A percentile compares a stretch with the other conserved stretches of the same genome.
phyloP scores from a whole-genome alignment of 768 basidiomycete genomes.

The Chalciporus piperatus region DNA sequence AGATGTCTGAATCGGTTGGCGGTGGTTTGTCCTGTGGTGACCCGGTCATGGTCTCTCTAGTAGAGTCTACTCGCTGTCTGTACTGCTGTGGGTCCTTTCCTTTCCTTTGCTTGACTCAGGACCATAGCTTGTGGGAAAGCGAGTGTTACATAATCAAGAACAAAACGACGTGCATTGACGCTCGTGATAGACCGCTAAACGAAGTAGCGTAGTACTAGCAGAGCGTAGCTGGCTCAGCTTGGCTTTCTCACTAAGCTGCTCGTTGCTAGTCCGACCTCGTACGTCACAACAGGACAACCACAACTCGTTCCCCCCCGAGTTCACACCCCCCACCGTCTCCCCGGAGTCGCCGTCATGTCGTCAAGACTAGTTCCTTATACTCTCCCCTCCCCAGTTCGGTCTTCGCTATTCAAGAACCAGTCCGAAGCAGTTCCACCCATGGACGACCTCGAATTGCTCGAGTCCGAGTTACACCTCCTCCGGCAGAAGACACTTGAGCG shows the following conservation, averaged over 20 bases:
- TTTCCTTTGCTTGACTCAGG: no score
- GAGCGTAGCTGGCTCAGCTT: no score
- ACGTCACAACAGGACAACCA: constrained; percentile 5
- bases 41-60: constrained; percentile 15
- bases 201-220: no score
- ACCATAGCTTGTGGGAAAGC: no score
- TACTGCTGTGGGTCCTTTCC: no score
- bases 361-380: constrained; percentile 54
- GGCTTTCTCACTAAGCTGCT: no score
- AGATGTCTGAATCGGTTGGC: background rate
- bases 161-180: no score
- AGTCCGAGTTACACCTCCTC: constrained; percentile 56
- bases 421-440: constrained; percentile 67
- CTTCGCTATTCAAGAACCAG: constrained; percentile 58
- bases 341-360: constrained; percentile 48
- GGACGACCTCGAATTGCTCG: constrained; percentile 67
- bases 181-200: no score
- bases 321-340: constrained; percentile 9
- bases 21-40: no score
- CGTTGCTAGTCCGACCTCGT: background rate
- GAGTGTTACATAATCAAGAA: no score
- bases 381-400: constrained; percentile 48
- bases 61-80: no score
- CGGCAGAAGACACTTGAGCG: constrained; percentile 57
- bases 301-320: constrained; percentile 11